Percentiles rank a stretch among this genome's conserved stretches.
These are phyloP conservation scores for Alternaria sp. DNA, from an alignment of 2,329 filamentous ascomycete genomes.

Conservation along the genomic window DNA sequence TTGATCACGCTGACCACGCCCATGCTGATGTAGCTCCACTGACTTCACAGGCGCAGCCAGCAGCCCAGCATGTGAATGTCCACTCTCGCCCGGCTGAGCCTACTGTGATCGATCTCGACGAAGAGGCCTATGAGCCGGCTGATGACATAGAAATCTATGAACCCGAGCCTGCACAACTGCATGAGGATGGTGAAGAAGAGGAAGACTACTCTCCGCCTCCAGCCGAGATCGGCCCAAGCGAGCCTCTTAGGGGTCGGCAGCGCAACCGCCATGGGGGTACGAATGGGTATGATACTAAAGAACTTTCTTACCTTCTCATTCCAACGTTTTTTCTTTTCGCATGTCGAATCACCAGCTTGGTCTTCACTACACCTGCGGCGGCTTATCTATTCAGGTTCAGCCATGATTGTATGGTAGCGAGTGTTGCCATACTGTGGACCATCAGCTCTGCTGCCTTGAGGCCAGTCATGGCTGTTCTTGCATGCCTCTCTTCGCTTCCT, in stretches of 20 bases:
- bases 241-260: slow-evolving; percentile 36
- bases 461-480: neutral
- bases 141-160: slow-evolving; percentile 53
- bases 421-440: neutral
- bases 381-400: neutral
- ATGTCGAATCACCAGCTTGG: neutral
- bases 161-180: slow-evolving; percentile 38
- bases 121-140: slow-evolving; percentile 49
- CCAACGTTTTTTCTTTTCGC: slow-evolving; percentile 25
- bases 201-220: slow-evolving; percentile 57
- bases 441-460: neutral
- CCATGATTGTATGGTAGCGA: neutral
- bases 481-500: neutral
- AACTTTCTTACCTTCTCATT: slow-evolving; percentile 25
- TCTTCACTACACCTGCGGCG: neutral
- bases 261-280: slow-evolving; percentile 34
- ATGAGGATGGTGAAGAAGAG: slow-evolving; percentile 48
- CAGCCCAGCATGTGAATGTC: slow-evolving; percentile 27
- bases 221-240: slow-evolving; percentile 47
- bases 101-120: slow-evolving; percentile 48
- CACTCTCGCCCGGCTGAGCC: slow-evolving; percentile 25
- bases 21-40: slow-evolving; percentile 44
- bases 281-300: slow-evolving; percentile 42
- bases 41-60: slow-evolving; percentile 36
- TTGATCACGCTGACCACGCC: slow-evolving; percentile 39